Evolutionary conservation across 2,329 filamentous ascomycete genomes (phyloP).

Genomic region (Neopestalotiopsis clavispora): DNA sequence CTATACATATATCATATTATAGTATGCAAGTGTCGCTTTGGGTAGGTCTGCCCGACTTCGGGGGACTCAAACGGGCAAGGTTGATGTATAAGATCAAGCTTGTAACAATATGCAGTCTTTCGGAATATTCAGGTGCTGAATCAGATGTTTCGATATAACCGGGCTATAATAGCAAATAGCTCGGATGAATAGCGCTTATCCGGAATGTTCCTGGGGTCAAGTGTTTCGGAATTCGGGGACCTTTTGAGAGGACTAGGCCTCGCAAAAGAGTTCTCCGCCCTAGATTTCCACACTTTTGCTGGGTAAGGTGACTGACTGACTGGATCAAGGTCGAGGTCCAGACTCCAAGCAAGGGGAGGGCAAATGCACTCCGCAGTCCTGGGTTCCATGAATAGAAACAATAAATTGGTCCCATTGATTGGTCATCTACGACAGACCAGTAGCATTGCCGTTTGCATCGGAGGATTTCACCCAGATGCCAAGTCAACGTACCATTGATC

Average conservation of each 20-base stretch:
- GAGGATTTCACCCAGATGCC: background rate
- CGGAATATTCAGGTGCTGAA: background rate
- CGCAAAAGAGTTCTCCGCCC: background rate
- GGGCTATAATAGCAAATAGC: background rate
- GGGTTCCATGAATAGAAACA: constrained; percentile 6
- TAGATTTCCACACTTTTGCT: background rate
- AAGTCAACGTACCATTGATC: background rate
- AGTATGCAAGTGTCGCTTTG: background rate
- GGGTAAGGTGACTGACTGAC: background rate
- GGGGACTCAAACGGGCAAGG: background rate
- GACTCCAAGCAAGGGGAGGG: background rate
- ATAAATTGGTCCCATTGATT: background rate
- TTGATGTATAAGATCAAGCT: background rate
- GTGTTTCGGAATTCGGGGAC: background rate
- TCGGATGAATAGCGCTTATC: background rate
- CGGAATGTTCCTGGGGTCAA: background rate
- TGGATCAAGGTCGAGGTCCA: background rate
- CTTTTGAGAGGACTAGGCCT: background rate
- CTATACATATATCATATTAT: background rate
- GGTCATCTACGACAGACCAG: background rate
- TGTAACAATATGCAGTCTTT: background rate
- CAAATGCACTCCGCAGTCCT: background rate
- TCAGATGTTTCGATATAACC: background rate
- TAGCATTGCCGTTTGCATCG: background rate
- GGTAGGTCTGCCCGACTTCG: background rate